Evolutionary conservation across 148 eudicot genomes (phyloP).

Genomic region (Rhododendron ferrugineum): DNA sequence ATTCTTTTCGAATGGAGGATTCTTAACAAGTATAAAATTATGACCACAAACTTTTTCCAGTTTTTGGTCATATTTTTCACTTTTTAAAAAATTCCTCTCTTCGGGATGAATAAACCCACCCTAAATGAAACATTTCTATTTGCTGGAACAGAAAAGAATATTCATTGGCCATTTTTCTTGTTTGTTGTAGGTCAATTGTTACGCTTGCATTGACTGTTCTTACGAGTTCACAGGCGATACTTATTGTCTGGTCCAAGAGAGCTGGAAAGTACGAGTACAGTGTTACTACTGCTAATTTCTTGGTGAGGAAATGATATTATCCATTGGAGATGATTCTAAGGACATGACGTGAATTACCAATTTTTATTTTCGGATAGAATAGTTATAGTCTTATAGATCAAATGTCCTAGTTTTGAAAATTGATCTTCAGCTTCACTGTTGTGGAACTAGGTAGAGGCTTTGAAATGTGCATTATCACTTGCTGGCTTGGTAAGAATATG

Average conservation of each 20-base stretch:
- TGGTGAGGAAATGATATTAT: constrained; percentile 52
- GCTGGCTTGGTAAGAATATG: constrained; percentile 74
- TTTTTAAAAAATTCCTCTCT: too few relatives aligned
- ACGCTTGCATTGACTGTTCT: constrained; percentile 84
- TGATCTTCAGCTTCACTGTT: constrained; percentile 11
- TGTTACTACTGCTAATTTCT: constrained; percentile 93
- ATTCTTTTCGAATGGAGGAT: too few relatives aligned
- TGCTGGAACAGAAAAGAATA: not conserved
- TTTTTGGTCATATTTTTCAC: too few relatives aligned
- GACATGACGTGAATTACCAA: not conserved
- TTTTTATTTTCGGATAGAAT: not conserved
- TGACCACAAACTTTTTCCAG: too few relatives aligned
- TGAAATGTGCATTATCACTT: constrained; percentile 33
- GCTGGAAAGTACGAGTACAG: constrained; percentile 97
- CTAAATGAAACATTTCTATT: not conserved
- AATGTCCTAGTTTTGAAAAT: not conserved
- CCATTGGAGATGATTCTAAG: not conserved
- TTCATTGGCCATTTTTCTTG: not conserved
- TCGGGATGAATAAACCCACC: too few relatives aligned
- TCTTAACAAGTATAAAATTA: too few relatives aligned
- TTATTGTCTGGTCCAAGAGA: constrained; percentile 97
- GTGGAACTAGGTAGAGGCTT: not conserved
- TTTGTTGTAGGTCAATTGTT: constrained; percentile 60
- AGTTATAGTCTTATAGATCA: not conserved
- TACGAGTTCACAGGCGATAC: constrained; percentile 96